These are phyloP conservation scores for Aspergillus sclerotioniger DNA, from an alignment of 495 filamentous ascomycete genomes.

Conservation along the genomic window DNA sequence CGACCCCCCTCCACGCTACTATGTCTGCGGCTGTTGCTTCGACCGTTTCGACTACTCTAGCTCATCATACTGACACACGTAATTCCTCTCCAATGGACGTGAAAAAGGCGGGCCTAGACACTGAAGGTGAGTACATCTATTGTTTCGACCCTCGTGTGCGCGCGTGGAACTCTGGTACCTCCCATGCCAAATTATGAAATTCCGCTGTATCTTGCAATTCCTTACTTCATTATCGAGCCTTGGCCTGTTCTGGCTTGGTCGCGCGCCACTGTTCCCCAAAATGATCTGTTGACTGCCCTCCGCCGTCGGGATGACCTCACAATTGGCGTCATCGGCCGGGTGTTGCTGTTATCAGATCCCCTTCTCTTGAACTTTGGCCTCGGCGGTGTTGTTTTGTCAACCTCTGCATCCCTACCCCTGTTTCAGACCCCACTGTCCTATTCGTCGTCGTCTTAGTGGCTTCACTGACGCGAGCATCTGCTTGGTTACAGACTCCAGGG, in stretches of 20 bases:
- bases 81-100: constrained; percentile 49
- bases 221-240: constrained; percentile 17
- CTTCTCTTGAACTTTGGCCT: not conserved
- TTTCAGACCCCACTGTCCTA: constrained; percentile 14
- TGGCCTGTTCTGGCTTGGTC: constrained; percentile 33
- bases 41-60: constrained; percentile 34
- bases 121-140: constrained; percentile 40
- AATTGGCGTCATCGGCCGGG: constrained; percentile 42
- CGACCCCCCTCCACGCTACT: constrained; percentile 13
- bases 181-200: not conserved
- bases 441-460: constrained; percentile 19
- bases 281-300: constrained; percentile 31
- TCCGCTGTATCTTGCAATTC: constrained; percentile 5
- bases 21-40: constrained; percentile 52
- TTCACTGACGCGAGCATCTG: constrained; percentile 25
- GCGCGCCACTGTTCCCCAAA: constrained; percentile 35
- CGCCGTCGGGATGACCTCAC: constrained; percentile 49
- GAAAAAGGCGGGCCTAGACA: constrained; percentile 46
- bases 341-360: constrained; percentile 21
- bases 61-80: constrained; percentile 28
- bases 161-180: constrained; percentile 7
- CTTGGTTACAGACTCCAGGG: constrained; percentile 40
- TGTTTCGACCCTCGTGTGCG: constrained; percentile 13
- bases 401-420: constrained; percentile 17
- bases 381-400: constrained; percentile 5